These are phyloP conservation scores for Cystobasidiopsis lactophilus DNA, from an alignment of 768 basidiomycete species.

Conservation along the genomic window DNA sequence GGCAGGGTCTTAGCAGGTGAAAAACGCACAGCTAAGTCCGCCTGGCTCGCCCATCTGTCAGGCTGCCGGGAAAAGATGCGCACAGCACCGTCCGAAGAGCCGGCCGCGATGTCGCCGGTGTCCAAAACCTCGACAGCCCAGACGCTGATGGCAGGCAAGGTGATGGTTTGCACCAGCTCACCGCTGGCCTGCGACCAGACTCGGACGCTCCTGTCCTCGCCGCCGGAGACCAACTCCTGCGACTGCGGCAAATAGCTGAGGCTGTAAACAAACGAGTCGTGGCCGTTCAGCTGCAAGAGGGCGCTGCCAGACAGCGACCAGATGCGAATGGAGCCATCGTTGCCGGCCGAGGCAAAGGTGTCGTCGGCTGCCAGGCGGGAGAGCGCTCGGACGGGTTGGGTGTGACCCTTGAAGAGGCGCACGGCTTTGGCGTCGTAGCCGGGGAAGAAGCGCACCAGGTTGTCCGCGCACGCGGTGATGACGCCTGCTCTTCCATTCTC, in stretches of 20 bases:
- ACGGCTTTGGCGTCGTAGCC: constrained; percentile 50
- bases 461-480: constrained; percentile 67
- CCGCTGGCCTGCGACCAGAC: constrained; percentile 65
- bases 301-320: constrained; percentile 54
- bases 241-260: constrained; percentile 49
- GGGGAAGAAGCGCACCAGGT: constrained; percentile 50
- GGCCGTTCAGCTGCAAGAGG: constrained; percentile 59
- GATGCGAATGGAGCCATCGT: constrained; percentile 86
- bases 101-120: constrained; percentile 78
- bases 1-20: constrained; percentile 1
- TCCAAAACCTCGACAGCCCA: constrained; percentile 78
- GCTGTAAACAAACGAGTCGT: constrained; percentile 91
- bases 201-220: constrained; percentile 80
- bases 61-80: constrained; percentile 55
- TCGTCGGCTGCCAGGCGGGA: constrained; percentile 41
- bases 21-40: constrained; percentile 33
- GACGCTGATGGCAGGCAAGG: constrained; percentile 85
- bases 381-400: constrained; percentile 71
- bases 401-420: constrained; percentile 63
- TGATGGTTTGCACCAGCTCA: constrained; percentile 65
- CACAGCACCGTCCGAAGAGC: constrained; percentile 66
- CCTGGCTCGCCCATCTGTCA: constrained; percentile 46
- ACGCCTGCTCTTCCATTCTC: constrained; percentile 28
- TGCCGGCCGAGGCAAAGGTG: constrained; percentile 85
- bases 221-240: constrained; percentile 55